Base-by-base conservation (phyloP, 345 rosid species). In the Murraya paniculata region DNA sequence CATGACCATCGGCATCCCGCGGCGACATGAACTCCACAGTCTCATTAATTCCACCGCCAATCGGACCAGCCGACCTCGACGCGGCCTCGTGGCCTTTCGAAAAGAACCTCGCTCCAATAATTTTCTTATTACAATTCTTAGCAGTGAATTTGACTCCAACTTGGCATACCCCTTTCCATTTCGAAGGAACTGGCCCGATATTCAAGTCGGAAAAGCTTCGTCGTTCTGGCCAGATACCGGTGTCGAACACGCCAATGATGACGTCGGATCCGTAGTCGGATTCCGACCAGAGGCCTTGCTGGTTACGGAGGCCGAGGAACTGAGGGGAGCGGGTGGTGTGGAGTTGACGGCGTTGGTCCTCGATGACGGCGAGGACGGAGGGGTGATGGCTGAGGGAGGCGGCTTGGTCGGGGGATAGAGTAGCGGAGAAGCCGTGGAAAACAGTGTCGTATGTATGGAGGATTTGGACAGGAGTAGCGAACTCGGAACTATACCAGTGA, bases 251-350 rank as follows among this genome's bases (percentile, higher is more conserved):
- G 1, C 97, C 95, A 58, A 91, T 78, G 53, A 96, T 89, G 7
- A 94, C 90, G 66, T 95, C 98, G 31, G 95, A 92, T n/a, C 99
- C 99, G 79, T 93, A 95, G 55, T 93, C 83, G 30, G 97, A 93
- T 10, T 92, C 86, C 1, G 96, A 91, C 99, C 99, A 95, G 35
- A 95, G 90, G 1, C 98, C 95, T 0, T 72, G 89, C 71, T 92
- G 95, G 81, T 91, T 95, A 0, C 91, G 81, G 33, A 95, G 86
- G 8, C 97, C 97, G 1, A 95, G 87, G 77, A 93, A 95, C 82
- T 93, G 96, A 10, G 99, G 97, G 57, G 97, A 95, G 7, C 97
- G 90, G 7, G 97, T 95, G 58, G 98, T 93, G 84, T 93, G 96
- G 68, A 92, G 98, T 30, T 87, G 60, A 9, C 95, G 88, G 65